Conservation (phyloP, 140 eudicot genomes). For the Anethum foeniculum region DNA sequence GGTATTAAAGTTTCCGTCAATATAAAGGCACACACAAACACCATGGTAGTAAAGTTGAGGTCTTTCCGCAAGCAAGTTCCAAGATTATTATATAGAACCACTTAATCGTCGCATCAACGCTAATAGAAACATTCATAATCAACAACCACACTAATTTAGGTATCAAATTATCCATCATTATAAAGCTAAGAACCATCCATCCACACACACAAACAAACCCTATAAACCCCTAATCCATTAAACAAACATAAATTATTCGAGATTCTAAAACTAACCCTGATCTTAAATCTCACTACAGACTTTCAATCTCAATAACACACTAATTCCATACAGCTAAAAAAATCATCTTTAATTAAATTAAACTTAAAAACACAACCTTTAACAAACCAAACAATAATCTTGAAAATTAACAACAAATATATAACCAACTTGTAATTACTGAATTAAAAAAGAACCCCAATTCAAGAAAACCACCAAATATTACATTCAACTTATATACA, state of each 20-base stretch:
- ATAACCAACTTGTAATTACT: not conserved
- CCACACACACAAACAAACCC: not conserved
- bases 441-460: not conserved
- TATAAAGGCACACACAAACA: too few species aligned
- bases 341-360: not conserved
- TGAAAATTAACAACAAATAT: not conserved
- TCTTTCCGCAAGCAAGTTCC: not conserved
- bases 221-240: not conserved
- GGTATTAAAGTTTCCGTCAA: not conserved
- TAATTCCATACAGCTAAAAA: not conserved
- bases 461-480: not conserved
- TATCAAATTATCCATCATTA: not conserved
- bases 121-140: not conserved
- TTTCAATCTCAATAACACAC: not conserved
- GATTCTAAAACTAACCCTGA: not conserved
- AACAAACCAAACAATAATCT: not conserved
- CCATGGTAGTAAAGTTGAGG: slow-evolving; percentile 36
- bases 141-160: not conserved
- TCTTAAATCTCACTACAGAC: not conserved
- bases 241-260: not conserved
- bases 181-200: not conserved
- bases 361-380: not conserved
- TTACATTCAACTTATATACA: not conserved
- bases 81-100: not conserved
- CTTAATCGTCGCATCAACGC: not conserved